Evolutionary conservation across 2,329 filamentous ascomycete species (phyloP), one percentile per base, ranked within the genome.

Genomic region (Hypoxylon sp.): DNA sequence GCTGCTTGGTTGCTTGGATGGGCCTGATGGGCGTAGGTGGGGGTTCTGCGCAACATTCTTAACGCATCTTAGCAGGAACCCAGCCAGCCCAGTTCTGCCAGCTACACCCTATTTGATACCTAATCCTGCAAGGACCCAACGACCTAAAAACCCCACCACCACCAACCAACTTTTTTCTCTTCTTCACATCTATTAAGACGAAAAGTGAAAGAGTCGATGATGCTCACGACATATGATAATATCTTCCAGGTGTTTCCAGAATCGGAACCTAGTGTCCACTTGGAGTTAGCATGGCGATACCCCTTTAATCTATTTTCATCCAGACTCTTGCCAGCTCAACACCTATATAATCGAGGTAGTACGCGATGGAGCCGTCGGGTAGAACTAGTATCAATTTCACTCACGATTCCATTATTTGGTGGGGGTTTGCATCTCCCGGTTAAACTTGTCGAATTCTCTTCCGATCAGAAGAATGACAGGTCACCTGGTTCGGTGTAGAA

Each of bases 1-100:
- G n/a, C n/a, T n/a, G n/a, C n/a, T n/a, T n/a, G n/a, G n/a, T n/a
- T n/a, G n/a, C n/a, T n/a, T n/a, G n/a, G n/a, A n/a, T n/a, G n/a
- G n/a, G n/a, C n/a, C n/a, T n/a, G n/a, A n/a, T n/a, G n/a, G n/a
- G n/a, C n/a, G n/a, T 31, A 23, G 30, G 49, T 57, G 53, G 53
- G 53, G 50, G 50, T 50, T 42, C 50, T 57, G 55, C 55, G 46
- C 37, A 55, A 57, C 54, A 57, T 57, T 16, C 25, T n/a, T n/a
- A n/a, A n/a, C n/a, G n/a, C n/a, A n/a, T n/a, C n/a, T n/a, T n/a
- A n/a, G n/a, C n/a, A n/a, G n/a, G n/a, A n/a, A n/a, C n/a, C n/a
- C n/a, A n/a, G n/a, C n/a, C n/a, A n/a, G 21, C 15, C 35, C 20
- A 29, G n/a, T 5, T 36, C 7, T 11, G 11, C 8, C 7, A 26